phyloP scores from a whole-genome alignment of 495 filamentous ascomycete genomes.

The Aspergillus nanangensis region DNA sequence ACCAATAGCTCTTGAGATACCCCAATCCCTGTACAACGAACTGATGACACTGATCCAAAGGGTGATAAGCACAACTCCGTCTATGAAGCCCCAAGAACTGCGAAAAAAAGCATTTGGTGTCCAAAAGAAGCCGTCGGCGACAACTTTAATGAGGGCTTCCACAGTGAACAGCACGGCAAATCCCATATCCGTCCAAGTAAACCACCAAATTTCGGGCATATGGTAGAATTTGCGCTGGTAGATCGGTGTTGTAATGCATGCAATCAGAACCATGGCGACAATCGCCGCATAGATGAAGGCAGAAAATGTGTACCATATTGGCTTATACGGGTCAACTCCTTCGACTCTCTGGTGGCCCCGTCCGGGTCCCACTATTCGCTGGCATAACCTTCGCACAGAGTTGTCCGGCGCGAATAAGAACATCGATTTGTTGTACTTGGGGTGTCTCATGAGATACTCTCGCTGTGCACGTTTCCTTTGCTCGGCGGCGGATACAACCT shows the following conservation, averaged over 20 bases:
- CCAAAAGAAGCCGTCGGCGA: conserved; percentile 95
- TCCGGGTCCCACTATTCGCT: conserved; percentile 87
- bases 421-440: conserved; percentile 87
- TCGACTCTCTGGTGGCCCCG: conserved; percentile 81
- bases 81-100: conserved; percentile 95
- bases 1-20: conserved; percentile 82
- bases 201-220: conserved; percentile 82
- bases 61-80: conserved; percentile 86
- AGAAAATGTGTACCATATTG: conserved; percentile 89
- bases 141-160: conserved; percentile 87
- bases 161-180: conserved; percentile 86
- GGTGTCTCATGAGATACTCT: conserved; percentile 83
- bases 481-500: conserved; percentile 79
- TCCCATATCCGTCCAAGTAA: conserved; percentile 83
- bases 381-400: conserved; percentile 75
- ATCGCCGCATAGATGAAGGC: conserved; percentile 91
- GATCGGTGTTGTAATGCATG: conserved; percentile 89
- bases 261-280: conserved; percentile 92
- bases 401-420: conserved; percentile 80
- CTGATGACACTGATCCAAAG: conserved; percentile 94
- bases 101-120: conserved; percentile 97
- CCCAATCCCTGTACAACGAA: conserved; percentile 69
- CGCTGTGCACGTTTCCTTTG: conserved; percentile 81
- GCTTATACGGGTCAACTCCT: conserved; percentile 79
- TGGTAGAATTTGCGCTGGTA: conserved; percentile 86